Conservation (phyloP, 2,329 filamentous ascomycete genomes). For the Elsinoe batatas region DNA sequence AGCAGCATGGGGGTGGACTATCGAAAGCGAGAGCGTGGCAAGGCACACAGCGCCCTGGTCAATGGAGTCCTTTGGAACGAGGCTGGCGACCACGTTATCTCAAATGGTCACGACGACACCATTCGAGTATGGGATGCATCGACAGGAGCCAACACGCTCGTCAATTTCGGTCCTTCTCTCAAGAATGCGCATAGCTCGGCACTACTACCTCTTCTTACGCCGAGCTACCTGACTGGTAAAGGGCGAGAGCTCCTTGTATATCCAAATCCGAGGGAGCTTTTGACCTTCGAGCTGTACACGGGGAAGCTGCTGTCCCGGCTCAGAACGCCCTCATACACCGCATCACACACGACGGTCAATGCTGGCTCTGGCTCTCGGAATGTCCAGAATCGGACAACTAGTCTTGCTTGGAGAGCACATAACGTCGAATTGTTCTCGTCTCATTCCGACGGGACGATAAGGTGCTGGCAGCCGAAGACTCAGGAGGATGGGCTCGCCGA, state of each 20-base stretch:
- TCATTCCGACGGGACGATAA: constrained; percentile 75
- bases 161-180: constrained; percentile 74
- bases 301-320: constrained; percentile 64
- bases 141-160: constrained; percentile 75
- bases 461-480: constrained; percentile 60
- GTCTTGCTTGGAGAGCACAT: constrained; percentile 65
- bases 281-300: constrained; percentile 69
- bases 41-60: constrained; percentile 69
- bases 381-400: constrained; percentile 52
- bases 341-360: constrained; percentile 13
- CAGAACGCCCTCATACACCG: constrained; percentile 36
- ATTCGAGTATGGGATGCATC: constrained; percentile 80
- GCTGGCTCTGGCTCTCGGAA: constrained; percentile 21
- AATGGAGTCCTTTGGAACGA: constrained; percentile 81
- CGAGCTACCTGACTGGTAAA: constrained; percentile 46
- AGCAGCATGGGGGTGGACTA: constrained; percentile 36
- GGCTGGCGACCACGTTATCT: constrained; percentile 65
- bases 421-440: constrained; percentile 68
- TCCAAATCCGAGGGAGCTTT: constrained; percentile 64
- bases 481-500: constrained; percentile 35
- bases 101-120: constrained; percentile 70
- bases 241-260: constrained; percentile 63
- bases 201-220: constrained; percentile 43
- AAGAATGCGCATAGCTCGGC: constrained; percentile 50
- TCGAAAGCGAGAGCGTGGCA: constrained; percentile 31